These are phyloP conservation scores for Hygrocybe coccinea DNA, from an alignment of 768 basidiomycete species.

Conservation along the genomic window DNA sequence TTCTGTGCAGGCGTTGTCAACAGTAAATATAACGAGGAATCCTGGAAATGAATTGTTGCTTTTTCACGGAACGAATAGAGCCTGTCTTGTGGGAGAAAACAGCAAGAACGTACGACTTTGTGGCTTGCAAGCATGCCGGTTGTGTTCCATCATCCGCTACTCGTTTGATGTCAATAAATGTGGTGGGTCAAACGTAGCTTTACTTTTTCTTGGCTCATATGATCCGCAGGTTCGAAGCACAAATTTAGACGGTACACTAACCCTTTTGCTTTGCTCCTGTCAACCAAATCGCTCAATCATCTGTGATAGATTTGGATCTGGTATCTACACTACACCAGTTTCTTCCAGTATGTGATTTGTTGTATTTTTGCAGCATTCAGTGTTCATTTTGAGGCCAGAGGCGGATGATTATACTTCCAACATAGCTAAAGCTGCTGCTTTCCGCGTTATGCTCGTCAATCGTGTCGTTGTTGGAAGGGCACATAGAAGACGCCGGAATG, in stretches of 20 bases:
- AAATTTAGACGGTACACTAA: constrained; percentile 44
- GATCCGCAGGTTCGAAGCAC: constrained; percentile 45
- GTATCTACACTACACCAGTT: constrained; percentile 62
- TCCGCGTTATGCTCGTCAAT: constrained; percentile 51
- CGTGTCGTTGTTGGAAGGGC: constrained; percentile 64
- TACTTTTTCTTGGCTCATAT: neutral
- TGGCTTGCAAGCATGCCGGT: constrained; percentile 42
- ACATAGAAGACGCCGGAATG: constrained; percentile 46
- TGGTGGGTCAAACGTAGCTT: constrained; percentile 33
- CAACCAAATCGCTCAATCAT: neutral
- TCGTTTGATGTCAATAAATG: constrained; percentile 60
- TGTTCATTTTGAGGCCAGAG: constrained; percentile 33
- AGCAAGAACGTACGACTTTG: constrained; percentile 45
- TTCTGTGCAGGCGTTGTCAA: constrained; percentile 24
- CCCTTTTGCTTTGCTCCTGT: neutral
- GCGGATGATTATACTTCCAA: constrained; percentile 61
- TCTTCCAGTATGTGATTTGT: constrained; percentile 51
- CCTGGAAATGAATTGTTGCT: constrained; percentile 53
- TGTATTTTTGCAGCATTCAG: neutral
- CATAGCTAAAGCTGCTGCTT: constrained; percentile 35
- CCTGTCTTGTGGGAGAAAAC: constrained; percentile 55
- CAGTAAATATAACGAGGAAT: constrained; percentile 17
- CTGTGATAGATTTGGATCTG: constrained; percentile 54
- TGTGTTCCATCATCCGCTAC: constrained; percentile 53
- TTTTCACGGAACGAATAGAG: constrained; percentile 64